Evolutionary conservation across 2,329 filamentous ascomycete genomes (phyloP).

Genomic region (Epicoccum nigrum): DNA sequence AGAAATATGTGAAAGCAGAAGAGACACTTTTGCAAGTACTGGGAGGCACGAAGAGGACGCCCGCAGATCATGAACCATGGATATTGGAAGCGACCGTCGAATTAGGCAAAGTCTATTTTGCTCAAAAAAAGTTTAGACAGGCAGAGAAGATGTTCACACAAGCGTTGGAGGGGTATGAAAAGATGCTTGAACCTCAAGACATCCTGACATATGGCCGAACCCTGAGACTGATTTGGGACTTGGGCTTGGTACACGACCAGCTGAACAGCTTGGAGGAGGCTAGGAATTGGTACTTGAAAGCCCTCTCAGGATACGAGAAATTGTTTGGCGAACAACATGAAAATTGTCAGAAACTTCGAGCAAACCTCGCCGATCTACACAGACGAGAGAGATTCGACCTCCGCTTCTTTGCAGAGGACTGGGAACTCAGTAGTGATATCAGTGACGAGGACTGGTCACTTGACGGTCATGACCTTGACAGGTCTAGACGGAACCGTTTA

Average conservation of each 20-base stretch:
- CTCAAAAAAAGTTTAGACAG: not conserved
- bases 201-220: not conserved
- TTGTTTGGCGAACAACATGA: slow-evolving; percentile 1
- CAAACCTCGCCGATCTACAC: not conserved
- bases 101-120: not conserved
- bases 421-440: too few relatives aligned
- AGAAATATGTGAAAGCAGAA: not conserved
- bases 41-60: not conserved
- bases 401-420: too few relatives aligned
- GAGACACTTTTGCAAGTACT: not conserved
- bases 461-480: too few relatives aligned
- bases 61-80: not conserved
- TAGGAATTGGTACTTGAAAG: slow-evolving; percentile 5
- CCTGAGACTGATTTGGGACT: not conserved
- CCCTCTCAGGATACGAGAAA: slow-evolving; percentile 8
- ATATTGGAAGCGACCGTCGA: not conserved
- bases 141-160: not conserved
- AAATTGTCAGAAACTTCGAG: slow-evolving; percentile 1
- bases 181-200: not conserved
- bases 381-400: too few relatives aligned
- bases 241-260: not conserved
- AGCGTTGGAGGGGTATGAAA: not conserved
- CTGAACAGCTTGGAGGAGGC: slow-evolving; percentile 2
- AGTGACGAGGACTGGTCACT: too few relatives aligned
- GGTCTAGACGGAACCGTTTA: too few relatives aligned